Conservation (phyloP, 192 early-diverging fungal species). For the Neocallimastix lanati region DNA sequence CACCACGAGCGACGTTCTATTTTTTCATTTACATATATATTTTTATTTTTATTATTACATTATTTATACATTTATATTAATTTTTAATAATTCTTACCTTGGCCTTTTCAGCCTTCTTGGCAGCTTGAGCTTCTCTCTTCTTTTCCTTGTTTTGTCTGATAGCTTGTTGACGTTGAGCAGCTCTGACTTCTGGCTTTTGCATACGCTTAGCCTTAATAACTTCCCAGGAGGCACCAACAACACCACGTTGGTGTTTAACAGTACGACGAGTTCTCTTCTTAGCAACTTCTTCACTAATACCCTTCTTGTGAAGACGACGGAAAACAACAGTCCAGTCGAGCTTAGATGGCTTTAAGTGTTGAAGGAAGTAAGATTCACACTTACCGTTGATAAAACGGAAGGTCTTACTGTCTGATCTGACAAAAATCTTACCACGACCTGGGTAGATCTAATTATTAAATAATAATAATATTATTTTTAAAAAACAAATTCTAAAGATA, state of each 20-base stretch:
- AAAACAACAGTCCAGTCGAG: slow-evolving; percentile 90
- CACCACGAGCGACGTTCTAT: slow-evolving; percentile 10
- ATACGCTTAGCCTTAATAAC: slow-evolving; percentile 92
- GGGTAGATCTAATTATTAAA: slow-evolving; percentile 99
- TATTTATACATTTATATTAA: too few relatives aligned
- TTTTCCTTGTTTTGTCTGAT: slow-evolving; percentile 74
- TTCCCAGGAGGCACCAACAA: slow-evolving; percentile 89
- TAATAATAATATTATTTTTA: too few relatives aligned
- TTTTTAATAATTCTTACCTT: slow-evolving; percentile 29
- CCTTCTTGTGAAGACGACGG: slow-evolving; percentile 99
- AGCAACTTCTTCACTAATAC: slow-evolving; percentile 80
- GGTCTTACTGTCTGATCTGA: slow-evolving; percentile 77
- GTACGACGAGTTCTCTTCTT: slow-evolving; percentile 58
- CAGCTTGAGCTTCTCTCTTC: slow-evolving; percentile 71
- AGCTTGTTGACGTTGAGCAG: slow-evolving; percentile 70
- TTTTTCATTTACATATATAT: too few relatives aligned
- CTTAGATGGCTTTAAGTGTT: slow-evolving; percentile 94
- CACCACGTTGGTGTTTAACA: slow-evolving; percentile 83
- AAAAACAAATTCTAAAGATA: too few relatives aligned
- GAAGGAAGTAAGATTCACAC: slow-evolving; percentile 90
- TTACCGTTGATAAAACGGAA: slow-evolving; percentile 97
- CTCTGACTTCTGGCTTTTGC: slow-evolving; percentile 90
- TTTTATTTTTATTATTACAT: too few relatives aligned
- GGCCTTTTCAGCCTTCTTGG: slow-evolving; percentile 75
- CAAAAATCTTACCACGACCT: slow-evolving; percentile 84